Base-by-base conservation (phyloP, 2,329 filamentous ascomycete species). In the Tolypocladium tropicale region DNA sequence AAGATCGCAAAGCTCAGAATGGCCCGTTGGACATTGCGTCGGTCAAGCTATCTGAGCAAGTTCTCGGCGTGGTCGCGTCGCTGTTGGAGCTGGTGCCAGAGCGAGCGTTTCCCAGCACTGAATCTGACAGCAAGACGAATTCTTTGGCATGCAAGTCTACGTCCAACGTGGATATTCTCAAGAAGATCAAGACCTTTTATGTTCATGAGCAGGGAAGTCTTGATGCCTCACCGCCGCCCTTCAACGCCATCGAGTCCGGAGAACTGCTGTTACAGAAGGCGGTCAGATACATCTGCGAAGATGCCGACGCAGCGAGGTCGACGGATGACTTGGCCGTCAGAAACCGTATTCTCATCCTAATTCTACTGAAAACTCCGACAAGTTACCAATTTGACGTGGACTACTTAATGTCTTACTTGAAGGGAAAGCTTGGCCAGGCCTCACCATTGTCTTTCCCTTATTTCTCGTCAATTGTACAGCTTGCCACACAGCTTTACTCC, bases 121-220 rank as follows among this genome's bases (percentile, higher is more conserved):
- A 16, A 46, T 30, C 41, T 3, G 50, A 53, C 46, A 53, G 58
- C 10, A 55, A 39, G n/a, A 51, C 55, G 30, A 54, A 57, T 30
- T 50, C 46, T n/a, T n/a, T 18, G 58, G 56, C 34, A 41, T 39
- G 4, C 16, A 30, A 28, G 9, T 61, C 63, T 2, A 43, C 61
- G 4, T 55, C 68, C n/a, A 70, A 69, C 32, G 55, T 69, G n/a
- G 80, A 84, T 39, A 70, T 88, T 12, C 68, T 88, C 50, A 79
- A 80, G 58, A 80, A 72, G 57, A 83, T 90, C 53, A 79, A 77
- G 62, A 72, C 74, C 11, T 91, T 90, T 64, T 91, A 91, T 67
- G 76, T 84, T 36, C 76, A 81, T 58, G 85, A 88, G 58, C 86
- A 89, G 67, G 85, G 84, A 46, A 89, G 83, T 60, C 72, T 88